phyloP scores from a whole-genome alignment of 2,329 filamentous ascomycete genomes.

The Rhynchosporium agropyri region DNA sequence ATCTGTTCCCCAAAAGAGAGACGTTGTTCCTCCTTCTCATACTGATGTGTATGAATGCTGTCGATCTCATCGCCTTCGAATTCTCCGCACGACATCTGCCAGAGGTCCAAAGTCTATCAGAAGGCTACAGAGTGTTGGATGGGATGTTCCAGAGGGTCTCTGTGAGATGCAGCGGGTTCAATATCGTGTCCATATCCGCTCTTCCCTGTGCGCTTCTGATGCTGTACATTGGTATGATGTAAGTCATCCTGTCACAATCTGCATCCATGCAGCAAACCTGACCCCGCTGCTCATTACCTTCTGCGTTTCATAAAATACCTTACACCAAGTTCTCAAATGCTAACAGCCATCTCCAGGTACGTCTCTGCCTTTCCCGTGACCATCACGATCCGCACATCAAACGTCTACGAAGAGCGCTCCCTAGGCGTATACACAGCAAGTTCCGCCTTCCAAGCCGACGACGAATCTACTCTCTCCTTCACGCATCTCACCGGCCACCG shows the following conservation, averaged over 20 bases:
- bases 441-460: not conserved
- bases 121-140: conserved; percentile 59
- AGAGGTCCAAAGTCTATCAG: conserved; percentile 53
- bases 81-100: conserved; percentile 64
- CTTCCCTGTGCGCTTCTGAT: conserved; percentile 59
- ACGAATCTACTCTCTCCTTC: no score
- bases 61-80: conserved; percentile 68
- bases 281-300: not conserved
- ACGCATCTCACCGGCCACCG: not conserved
- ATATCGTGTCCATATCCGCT: conserved; percentile 61
- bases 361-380: conserved; percentile 64
- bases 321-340: not conserved
- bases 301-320: no score
- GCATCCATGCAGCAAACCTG: no score
- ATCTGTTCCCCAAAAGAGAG: conserved; percentile 62
- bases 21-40: conserved; percentile 68
- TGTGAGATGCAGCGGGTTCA: conserved; percentile 67
- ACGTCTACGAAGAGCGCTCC: conserved; percentile 70
- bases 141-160: conserved; percentile 67
- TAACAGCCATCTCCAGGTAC: conserved; percentile 38
- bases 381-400: conserved; percentile 67
- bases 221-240: conserved; percentile 66
- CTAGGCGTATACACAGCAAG: conserved; percentile 56
- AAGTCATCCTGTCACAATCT: not conserved
- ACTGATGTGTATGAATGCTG: conserved; percentile 59